Evolutionary conservation across 1,284 basidiomycete genomes (phyloP).

Genomic region (Tilletia walkeri): DNA sequence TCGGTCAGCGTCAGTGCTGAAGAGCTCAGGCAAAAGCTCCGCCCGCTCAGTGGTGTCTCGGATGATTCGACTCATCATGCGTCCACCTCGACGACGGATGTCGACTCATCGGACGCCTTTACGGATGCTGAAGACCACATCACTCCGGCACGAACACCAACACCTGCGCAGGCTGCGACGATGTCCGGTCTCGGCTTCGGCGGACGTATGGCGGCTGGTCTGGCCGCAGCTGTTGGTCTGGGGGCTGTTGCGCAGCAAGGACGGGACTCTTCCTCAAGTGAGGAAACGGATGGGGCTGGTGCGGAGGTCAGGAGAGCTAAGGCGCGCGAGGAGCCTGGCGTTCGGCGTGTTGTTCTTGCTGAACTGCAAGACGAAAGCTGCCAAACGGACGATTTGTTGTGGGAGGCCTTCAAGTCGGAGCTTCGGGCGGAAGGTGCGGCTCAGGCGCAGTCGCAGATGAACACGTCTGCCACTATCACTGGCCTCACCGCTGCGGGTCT

Average conservation of each 20-base stretch:
- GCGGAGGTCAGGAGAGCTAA: not conserved
- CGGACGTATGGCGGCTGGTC: conserved; percentile 2
- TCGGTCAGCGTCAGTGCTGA: conserved; percentile 19
- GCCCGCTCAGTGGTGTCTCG: conserved; percentile 12
- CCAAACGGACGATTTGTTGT: conserved; percentile 42
- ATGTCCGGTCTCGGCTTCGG: not conserved
- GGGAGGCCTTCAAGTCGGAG: conserved; percentile 30
- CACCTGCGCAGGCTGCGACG: not conserved
- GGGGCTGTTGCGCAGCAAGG: not conserved
- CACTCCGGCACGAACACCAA: conserved; percentile 2
- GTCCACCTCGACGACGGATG: conserved; percentile 27
- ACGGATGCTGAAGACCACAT: conserved; percentile 31
- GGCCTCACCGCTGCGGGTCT: not conserved
- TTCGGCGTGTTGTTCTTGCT: conserved; percentile 20
- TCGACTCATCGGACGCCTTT: conserved; percentile 30
- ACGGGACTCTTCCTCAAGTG: not conserved
- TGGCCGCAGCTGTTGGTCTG: conserved; percentile 5
- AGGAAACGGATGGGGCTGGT: conserved; percentile 3
- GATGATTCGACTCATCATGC: conserved; percentile 28
- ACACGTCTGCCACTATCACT: conserved; percentile 5
- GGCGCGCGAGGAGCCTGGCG: not conserved
- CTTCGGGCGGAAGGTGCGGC: conserved; percentile 7
- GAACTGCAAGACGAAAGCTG: conserved; percentile 36
- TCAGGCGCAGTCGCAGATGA: conserved; percentile 5
- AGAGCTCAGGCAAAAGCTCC: conserved; percentile 18